phyloP scores from a whole-genome alignment of 164 flowering plant genomes.

The Vitis riparia region DNA sequence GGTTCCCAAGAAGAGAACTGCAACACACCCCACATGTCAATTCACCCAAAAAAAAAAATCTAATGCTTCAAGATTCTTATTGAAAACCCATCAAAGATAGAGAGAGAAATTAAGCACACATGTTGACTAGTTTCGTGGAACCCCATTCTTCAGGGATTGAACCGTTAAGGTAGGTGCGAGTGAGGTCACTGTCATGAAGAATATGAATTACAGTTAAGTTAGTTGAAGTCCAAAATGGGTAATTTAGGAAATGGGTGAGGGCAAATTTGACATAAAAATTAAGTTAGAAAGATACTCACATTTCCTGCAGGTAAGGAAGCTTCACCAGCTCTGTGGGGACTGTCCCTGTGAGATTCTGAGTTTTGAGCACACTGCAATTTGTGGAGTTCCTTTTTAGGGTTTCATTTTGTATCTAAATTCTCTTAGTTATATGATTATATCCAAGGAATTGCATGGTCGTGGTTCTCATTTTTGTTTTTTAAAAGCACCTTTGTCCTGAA shows the following conservation, averaged over 20 bases:
- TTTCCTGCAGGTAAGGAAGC: slow-evolving; percentile 34
- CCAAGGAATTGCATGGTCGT: too few relatives aligned
- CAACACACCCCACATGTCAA: not conserved
- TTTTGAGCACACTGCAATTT: slow-evolving; percentile 30
- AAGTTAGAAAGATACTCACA: slow-evolving; percentile 25
- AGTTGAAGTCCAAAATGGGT: not conserved
- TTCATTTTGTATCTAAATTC: too few relatives aligned
- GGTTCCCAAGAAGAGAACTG: slow-evolving; percentile 65
- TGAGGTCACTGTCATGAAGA: slow-evolving; percentile 37
- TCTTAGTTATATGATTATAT: too few relatives aligned
- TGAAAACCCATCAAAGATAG: not conserved
- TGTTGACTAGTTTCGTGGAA: slow-evolving; percentile 10
- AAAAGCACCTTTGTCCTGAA: too few relatives aligned
- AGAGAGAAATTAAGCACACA: slow-evolving; percentile 19
- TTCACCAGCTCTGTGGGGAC: slow-evolving; percentile 34
- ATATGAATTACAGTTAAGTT: not conserved
- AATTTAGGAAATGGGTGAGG: not conserved
- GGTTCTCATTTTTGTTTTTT: too few relatives aligned
- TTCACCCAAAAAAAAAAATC: not conserved
- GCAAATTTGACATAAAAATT: too few relatives aligned
- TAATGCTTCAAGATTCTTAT: not conserved
- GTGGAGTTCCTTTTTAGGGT: too few relatives aligned
- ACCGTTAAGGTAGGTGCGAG: slow-evolving; percentile 63
- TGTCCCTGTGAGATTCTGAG: slow-evolving; percentile 36
- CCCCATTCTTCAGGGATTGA: slow-evolving; percentile 52